Conservation (phyloP, 257 asterid species). For the Salvia hispanica region DNA sequence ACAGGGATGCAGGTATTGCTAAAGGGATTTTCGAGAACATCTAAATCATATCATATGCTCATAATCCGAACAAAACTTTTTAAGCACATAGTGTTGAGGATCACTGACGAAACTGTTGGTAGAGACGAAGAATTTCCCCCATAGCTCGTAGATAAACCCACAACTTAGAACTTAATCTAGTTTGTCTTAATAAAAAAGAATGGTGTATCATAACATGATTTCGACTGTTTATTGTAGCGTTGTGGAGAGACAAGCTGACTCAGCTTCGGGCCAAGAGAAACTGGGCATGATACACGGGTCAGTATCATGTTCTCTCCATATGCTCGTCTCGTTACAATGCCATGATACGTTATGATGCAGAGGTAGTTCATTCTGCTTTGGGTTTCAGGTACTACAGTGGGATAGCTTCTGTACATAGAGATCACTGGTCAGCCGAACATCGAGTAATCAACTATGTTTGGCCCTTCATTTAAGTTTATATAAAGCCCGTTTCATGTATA, state of each 20-base stretch:
- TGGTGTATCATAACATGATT: background rate
- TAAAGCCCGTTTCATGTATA: background rate
- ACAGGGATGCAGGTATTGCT: slow-evolving; percentile 57
- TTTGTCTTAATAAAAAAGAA: background rate
- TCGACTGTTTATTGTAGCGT: slow-evolving; percentile 50
- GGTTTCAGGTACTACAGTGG: slow-evolving; percentile 30
- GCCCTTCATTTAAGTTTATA: slow-evolving; percentile 21
- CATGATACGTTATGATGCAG: background rate
- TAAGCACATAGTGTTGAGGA: too few relatives aligned
- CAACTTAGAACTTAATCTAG: background rate
- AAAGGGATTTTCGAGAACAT: too few relatives aligned
- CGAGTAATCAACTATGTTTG: slow-evolving; percentile 14
- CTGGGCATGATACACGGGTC: slow-evolving; percentile 53
- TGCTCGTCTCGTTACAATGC: background rate
- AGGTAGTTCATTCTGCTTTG: background rate
- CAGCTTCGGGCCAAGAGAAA: slow-evolving; percentile 82
- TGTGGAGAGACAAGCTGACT: slow-evolving; percentile 86
- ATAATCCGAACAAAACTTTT: background rate
- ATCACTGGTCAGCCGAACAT: slow-evolving; percentile 22
- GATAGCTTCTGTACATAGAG: slow-evolving; percentile 41
- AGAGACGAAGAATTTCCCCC: too few relatives aligned
- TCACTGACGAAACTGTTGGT: too few relatives aligned
- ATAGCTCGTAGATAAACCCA: too few relatives aligned
- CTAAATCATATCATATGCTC: background rate
- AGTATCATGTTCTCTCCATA: background rate